These are phyloP conservation scores for Moesziomyces aphidis DNA, from an alignment of 1,284 basidiomycete genomes.

Conservation along the genomic window DNA sequence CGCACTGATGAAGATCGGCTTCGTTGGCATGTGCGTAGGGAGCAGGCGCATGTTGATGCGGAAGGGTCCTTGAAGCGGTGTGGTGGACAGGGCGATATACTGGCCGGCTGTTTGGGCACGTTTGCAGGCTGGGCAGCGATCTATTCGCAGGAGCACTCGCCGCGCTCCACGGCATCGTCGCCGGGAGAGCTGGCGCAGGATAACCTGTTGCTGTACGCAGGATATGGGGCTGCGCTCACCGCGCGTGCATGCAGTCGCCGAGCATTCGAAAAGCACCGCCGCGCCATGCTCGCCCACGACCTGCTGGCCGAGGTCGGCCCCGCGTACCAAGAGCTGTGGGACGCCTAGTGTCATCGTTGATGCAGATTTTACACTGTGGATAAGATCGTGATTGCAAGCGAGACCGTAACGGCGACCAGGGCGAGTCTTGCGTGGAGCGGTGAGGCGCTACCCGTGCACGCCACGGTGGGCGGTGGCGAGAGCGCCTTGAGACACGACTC, in stretches of 20 bases:
- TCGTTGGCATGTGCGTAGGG: constrained; percentile 65
- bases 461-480: background rate
- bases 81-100: constrained; percentile 94
- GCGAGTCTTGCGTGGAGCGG: no score
- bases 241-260: constrained; percentile 83
- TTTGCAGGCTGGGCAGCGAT: constrained; percentile 94
- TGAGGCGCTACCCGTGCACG: no score
- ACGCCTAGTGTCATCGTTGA: background rate
- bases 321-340: constrained; percentile 64
- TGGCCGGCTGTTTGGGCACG: constrained; percentile 86
- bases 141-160: constrained; percentile 72
- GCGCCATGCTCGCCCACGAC: constrained; percentile 89
- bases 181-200: constrained; percentile 65
- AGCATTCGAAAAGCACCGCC: constrained; percentile 80
- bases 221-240: constrained; percentile 86
- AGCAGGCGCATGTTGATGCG: constrained; percentile 76
- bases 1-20: no score
- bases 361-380: no score
- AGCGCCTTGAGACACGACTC: background rate
- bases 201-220: constrained; percentile 82
- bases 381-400: no score
- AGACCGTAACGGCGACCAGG: no score
- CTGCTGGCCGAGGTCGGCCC: constrained; percentile 72
- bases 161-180: background rate
- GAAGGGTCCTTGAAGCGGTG: constrained; percentile 89